Percentiles rank a stretch among this genome's conserved stretches.
Conservation (phyloP, 805 yeast species). For the Blastobotrys attinorum region DNA sequence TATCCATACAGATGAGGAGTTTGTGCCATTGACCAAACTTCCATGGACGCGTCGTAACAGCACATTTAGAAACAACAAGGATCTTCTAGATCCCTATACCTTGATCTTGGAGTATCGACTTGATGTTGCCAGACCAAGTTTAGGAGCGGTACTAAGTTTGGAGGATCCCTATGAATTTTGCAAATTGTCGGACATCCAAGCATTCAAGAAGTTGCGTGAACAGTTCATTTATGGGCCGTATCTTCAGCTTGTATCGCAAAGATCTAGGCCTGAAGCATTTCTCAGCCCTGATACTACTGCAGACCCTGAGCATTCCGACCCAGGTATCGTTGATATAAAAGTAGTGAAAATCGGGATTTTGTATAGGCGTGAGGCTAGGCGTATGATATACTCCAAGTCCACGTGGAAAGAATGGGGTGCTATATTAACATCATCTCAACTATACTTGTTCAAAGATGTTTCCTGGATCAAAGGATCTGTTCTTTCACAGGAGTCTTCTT, state of each 20-base stretch:
- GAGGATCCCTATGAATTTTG: slow-evolving; percentile 25
- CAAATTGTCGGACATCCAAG: slow-evolving; percentile 17
- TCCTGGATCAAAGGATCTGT: slow-evolving; percentile 26
- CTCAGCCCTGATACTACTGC: slow-evolving; percentile 18
- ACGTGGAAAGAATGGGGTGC: slow-evolving; percentile 37
- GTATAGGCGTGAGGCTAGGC: slow-evolving; percentile 28
- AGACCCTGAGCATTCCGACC: slow-evolving; percentile 23
- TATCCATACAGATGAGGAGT: slow-evolving; percentile 35
- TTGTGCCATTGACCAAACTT: slow-evolving; percentile 24
- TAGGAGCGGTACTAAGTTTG: slow-evolving; percentile 18
- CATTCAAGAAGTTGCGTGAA: slow-evolving; percentile 21
- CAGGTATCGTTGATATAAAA: slow-evolving; percentile 32
- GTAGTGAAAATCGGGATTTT: slow-evolving; percentile 34
- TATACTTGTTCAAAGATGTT: slow-evolving; percentile 34
- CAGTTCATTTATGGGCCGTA: slow-evolving; percentile 26
- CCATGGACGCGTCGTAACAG: slow-evolving; percentile 25
- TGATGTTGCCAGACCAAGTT: slow-evolving; percentile 28
- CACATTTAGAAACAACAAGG: slow-evolving; percentile 20
- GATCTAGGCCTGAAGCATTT: slow-evolving; percentile 33
- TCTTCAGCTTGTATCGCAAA: slow-evolving; percentile 31
- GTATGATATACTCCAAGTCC: slow-evolving; percentile 23
- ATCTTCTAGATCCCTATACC: slow-evolving; percentile 31
- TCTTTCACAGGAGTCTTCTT: slow-evolving; percentile 2
- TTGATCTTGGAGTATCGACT: slow-evolving; percentile 29
- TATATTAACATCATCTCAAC: slow-evolving; percentile 33